These are phyloP conservation scores for Hypseocharis bilobata DNA, from an alignment of 441 rosid species.

Conservation along the genomic window DNA sequence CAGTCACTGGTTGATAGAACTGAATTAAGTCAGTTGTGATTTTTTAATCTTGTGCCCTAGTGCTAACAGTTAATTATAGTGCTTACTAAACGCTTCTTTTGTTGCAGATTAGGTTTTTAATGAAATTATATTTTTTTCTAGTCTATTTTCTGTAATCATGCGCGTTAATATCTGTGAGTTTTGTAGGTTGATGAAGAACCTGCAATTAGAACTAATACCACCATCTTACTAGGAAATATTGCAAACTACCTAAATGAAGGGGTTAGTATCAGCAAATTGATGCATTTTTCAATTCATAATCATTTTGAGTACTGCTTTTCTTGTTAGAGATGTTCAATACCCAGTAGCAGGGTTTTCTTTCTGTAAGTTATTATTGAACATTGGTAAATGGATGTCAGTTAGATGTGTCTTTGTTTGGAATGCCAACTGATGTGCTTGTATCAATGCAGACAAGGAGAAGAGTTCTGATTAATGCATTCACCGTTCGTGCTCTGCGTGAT, in stretches of 20 bases:
- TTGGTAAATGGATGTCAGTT: conserved; percentile 3
- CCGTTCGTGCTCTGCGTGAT: conserved; percentile 94
- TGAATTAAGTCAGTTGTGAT: conserved; percentile 1
- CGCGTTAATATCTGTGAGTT: no score
- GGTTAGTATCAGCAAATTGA: conserved; percentile 42
- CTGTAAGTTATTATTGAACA: neutral
- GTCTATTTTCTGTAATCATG: conserved; percentile 17
- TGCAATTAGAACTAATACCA: conserved; percentile 94
- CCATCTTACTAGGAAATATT: conserved; percentile 93
- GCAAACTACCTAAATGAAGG: conserved; percentile 86
- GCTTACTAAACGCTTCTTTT: neutral
- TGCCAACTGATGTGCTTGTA: conserved; percentile 23
- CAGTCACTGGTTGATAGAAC: conserved; percentile 12
- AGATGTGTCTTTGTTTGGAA: conserved; percentile 16
- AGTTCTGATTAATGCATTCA: conserved; percentile 95
- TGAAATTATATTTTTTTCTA: neutral
- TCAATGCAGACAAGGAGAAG: conserved; percentile 81
- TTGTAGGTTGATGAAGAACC: conserved; percentile 96
- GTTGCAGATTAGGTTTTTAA: conserved; percentile 2
- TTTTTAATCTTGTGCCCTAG: neutral
- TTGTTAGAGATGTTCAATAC: conserved; percentile 7
- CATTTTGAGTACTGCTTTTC: conserved; percentile 18
- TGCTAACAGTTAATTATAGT: neutral
- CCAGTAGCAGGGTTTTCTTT: conserved; percentile 9
- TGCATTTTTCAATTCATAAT: conserved; percentile 16